Evolutionary conservation across 768 basidiomycete species (phyloP).

Genomic region (Paxillus involutus): DNA sequence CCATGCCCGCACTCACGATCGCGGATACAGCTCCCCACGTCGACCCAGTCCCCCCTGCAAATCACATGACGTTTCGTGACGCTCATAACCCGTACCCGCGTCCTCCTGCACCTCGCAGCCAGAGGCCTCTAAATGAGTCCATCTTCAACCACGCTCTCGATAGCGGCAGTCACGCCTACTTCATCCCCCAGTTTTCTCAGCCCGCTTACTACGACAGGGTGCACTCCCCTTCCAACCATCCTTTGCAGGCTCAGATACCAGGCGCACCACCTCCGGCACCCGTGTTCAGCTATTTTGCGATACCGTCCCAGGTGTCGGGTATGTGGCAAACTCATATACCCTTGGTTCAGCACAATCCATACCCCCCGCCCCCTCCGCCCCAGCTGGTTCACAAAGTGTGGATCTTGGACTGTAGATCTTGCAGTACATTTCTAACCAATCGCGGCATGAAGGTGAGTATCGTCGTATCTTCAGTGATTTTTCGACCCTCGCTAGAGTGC

Average conservation of each 20-base stretch:
- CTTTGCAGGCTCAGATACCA: conserved; percentile 8
- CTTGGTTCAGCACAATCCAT: conserved; percentile 41
- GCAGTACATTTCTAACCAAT: conserved; percentile 75
- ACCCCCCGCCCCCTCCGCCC: conserved; percentile 38
- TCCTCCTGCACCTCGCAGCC: conserved; percentile 13
- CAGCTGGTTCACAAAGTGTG: conserved; percentile 70
- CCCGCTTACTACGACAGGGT: conserved; percentile 16
- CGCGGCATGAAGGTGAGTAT: conserved; percentile 77
- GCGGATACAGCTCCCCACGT: neutral
- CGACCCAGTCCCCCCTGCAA: conserved; percentile 3
- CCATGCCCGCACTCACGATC: conserved; percentile 33
- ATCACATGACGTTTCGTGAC: conserved; percentile 3
- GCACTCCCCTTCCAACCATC: conserved; percentile 6
- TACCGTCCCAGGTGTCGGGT: conserved; percentile 11
- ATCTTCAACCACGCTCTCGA: conserved; percentile 25
- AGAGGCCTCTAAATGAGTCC: conserved; percentile 15
- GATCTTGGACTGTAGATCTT: conserved; percentile 76
- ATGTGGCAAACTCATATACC: conserved; percentile 36
- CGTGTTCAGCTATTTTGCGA: conserved; percentile 28
- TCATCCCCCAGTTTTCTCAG: conserved; percentile 8
- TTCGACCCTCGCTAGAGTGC: neutral
- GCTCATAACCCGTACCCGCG: conserved; percentile 23
- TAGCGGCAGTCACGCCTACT: neutral
- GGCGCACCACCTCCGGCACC: conserved; percentile 17
- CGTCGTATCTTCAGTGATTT: neutral